Evolutionary conservation across 306 rosid species (phyloP), one percentile per base, ranked within the genome.

Genomic region (Parietaria judaica): DNA sequence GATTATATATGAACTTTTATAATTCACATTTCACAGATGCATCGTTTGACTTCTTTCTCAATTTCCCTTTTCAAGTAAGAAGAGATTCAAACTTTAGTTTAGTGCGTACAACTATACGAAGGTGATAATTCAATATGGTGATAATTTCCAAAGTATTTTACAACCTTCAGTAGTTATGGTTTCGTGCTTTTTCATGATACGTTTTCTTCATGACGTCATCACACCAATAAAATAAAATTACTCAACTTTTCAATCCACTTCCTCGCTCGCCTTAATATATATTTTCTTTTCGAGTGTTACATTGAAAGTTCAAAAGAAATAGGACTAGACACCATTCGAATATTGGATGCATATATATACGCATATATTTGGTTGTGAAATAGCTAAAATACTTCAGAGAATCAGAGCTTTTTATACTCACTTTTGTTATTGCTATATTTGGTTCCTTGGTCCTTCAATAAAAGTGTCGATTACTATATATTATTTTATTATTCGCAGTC

Each of bases 191-290:
- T 51, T 56, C 55, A 66, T 7, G 8, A 8, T 56, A 52, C 34
- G 37, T 6, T 31, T 31, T 59, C 17, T 34, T 14, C 50, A 52
- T 60, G 66, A 68, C 66, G 66, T 53, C 58, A 68, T 56, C 44
- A 9, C 61, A 60, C 11, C 23, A 14, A 43, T 59, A 60, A 60
- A 68, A 60, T 41, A 14, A 14, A 43, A 51, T 60, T 36, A 36
- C 9, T 17, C 35, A 57, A 13, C 39, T 66, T 57, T 13, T 11
- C 14, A 31, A 31, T 37, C 65, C 45, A 5, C 3, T 23, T 16
- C 14, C 59, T 15, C 43, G 6, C 15, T 37, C 50, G 5, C 3
- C 50, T 36, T 8, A 41, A 1, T 47, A 37, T 3, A 67, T 10
- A 56, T 36, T 67, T 58, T 37, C 12, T 7, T 53, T 1, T 1